Evolutionary conservation across 441 rosid species (phyloP), one percentile per base, ranked within the genome.

Genomic region (Pelargonium fulgidum): DNA sequence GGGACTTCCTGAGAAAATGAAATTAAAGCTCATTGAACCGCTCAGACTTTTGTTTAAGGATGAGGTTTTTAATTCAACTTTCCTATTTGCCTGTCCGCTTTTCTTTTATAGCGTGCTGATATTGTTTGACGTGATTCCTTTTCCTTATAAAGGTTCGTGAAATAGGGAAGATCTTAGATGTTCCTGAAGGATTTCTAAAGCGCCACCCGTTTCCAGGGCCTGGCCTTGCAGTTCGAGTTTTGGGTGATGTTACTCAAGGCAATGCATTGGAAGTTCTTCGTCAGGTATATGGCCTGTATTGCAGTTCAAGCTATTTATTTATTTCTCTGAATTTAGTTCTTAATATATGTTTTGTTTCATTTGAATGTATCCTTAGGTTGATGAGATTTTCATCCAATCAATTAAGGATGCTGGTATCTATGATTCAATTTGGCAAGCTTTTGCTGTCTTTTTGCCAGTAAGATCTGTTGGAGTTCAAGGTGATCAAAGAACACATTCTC

Each of bases 151-250:
- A 89, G 97, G 96, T 93, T 66, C 96, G 96, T 48, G 86, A 83
- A 79, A 87, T 93, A 9, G 96, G 99, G 47, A 84, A 69, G 78
- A 86, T 93, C 71, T 81, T 93, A 79, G 80, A 84, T 58, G 95
- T 88, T 72, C 96, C 94, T 0, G 89, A 77, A 73, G 90, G 80
- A 65, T 91, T 91, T 76, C 71, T 93, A 64, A 91, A 89, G 85
- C 96, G 90, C 12, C 97, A 90, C 54, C 99, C 97, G 17, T 93
- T 93, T 79, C 99, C 96, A 1, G 96, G 99, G 47, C 99, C 96
- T 72, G 99, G 96, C 65, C 97, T 93, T 56, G 97, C 96, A 0
- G 96, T 91, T 45, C 85, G 93, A 78, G 87, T 94, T 75, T 78
- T 91, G 74, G 99, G 96, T 0, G 97, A 93, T 66, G 90, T 87